Evolutionary conservation across 2,329 filamentous ascomycete species (phyloP), one percentile per base, ranked within the genome.

Genomic region (Fusarium transvaalense): DNA sequence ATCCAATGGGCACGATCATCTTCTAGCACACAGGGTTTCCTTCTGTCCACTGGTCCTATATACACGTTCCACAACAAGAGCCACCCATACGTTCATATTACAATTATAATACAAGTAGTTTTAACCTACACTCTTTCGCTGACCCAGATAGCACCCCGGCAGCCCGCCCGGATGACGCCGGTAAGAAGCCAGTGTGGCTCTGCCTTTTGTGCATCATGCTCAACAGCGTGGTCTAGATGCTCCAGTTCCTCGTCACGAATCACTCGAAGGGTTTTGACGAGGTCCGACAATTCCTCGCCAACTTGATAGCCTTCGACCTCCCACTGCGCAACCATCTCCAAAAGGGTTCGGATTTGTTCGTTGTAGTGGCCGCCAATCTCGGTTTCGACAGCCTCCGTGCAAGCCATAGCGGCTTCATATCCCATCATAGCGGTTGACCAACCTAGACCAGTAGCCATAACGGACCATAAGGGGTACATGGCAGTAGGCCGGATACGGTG

Each of bases 361-460:
- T 98, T 98, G 79, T 99, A 99, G 81, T 99, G 96, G 29, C 89
- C 89, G 4, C 96, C 96, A 67, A 99, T 99, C 83, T 98, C 96
- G 9, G 95, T 99, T 84, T 99, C 96, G 2, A 99, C 95, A 2
- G 96, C 96, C 81, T 99, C 96, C 1, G 96, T 98, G 78, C 96
- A 99, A 14, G 96, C 96, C 96, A 99, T 99, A 35, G 96, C 95
- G 3, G 95, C 94, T 81, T 98, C 94, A 48, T 93, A 88, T 1
- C 96, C 94, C 85, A 99, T 86, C 41, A 96, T 81, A 1, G 92
- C 96, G 0, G 96, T 99, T 6, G 88, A 86, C 94, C 96, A 97
- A 19, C 96, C 96, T 10, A 99, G 81, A 0, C 91, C 88, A 1
- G 91, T 91, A 2, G 96, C 92, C 13, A 94, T 88, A 10, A 89